Evolutionary conservation across 2,329 filamentous ascomycete genomes (phyloP), one percentile per base, ranked within the genome.

Genomic region (Tolypocladium cylindrosporum): DNA sequence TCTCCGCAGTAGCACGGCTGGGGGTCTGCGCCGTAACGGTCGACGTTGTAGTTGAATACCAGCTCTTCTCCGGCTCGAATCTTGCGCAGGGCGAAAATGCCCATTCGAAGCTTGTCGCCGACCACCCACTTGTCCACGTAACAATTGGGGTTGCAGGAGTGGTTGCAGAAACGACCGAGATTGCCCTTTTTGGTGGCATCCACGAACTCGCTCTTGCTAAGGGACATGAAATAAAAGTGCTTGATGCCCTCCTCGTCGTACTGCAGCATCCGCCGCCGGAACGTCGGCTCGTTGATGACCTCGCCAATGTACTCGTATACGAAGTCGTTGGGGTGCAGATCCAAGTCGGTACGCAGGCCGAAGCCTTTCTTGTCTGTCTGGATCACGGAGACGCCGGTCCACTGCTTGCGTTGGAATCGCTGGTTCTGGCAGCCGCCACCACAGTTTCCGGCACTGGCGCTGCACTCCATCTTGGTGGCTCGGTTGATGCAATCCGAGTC

Each of bases 51-150:
- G 77, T 99, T 97, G 79, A 99, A 99, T 27, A 96, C 92, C 58
- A 99, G 79, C 73, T 99, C 94, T 72, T 99, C 94, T 57, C 94
- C 94, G 21, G 89, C 86, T 69, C 86, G 85, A 69, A 99, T 88
- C 67, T 83, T 80, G 63, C 92, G 90, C 74, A 90, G 84, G 66
- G 92, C 90, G 77, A 99, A 99, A 65, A 99, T 97, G 67, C 94
- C 94, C 94, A 99, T 99, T 67, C 94, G 92, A 70, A 97, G 79
- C 77, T 97, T 97, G 67, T 95, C 90, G 21, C 91, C 92, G 40
- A 99, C 91, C 59, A 97, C 92, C 94, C 94, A 99, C 77, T 99
- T 99, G 80, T 99, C 94, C 62, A 99, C 93, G 73, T 96, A 97
- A 75, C 92, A 97, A 70, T 99, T 99, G 21, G 94, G 94, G 71